Conservation (phyloP, 192 early-diverging fungal genomes). For the Diversispora epigaea region DNA sequence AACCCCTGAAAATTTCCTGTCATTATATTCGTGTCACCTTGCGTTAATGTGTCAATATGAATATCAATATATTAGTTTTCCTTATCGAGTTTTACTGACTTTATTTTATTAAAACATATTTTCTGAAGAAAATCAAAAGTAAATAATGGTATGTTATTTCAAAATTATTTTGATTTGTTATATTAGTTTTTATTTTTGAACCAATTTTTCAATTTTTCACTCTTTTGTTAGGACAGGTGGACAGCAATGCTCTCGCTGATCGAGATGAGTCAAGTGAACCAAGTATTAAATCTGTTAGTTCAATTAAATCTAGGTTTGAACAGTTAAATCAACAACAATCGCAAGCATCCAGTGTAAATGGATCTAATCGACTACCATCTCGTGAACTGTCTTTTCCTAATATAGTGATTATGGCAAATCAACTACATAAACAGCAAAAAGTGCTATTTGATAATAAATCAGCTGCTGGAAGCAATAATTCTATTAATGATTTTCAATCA, state of each 20-base stretch:
- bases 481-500: not conserved
- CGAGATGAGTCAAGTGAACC: not conserved
- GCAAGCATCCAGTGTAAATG: not conserved
- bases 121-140: not conserved
- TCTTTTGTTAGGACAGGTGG: slow-evolving; percentile 20
- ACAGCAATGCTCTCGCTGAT: not conserved
- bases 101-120: no score
- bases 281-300: not conserved
- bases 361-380: not conserved
- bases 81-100: no score
- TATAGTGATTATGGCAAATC: not conserved
- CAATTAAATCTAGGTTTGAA: slow-evolving; percentile 11
- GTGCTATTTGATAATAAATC: not conserved
- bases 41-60: no score
- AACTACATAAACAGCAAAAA: not conserved
- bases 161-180: not conserved
- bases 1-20: no score
- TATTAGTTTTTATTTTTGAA: not conserved
- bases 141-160: not conserved
- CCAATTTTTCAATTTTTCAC: not conserved
- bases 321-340: not conserved
- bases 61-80: no score
- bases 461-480: not conserved
- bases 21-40: no score
- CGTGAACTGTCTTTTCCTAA: not conserved